Percentiles rank a stretch among this genome's conserved stretches.
These are phyloP conservation scores for Ceratobasidium sp. DNA, from an alignment of 1,284 basidiomycete species.

Conservation along the genomic window DNA sequence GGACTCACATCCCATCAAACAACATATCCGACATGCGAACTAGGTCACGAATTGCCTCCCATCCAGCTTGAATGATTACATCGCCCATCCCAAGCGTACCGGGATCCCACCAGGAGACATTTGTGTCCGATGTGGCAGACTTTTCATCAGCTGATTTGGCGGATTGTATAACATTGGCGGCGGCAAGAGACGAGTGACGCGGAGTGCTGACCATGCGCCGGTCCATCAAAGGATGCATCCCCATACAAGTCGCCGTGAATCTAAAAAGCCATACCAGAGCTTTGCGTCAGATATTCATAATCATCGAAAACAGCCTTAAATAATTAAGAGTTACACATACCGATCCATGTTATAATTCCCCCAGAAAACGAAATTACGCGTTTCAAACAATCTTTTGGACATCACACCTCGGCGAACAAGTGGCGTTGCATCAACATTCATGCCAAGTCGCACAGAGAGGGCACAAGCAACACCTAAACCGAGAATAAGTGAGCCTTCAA, in stretches of 20 bases:
- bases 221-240: slow-evolving; percentile 42
- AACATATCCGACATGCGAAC: slow-evolving; percentile 25
- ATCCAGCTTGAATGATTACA: slow-evolving; percentile 27
- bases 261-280: background rate
- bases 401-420: slow-evolving; percentile 30
- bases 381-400: slow-evolving; percentile 42
- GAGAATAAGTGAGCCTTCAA: background rate
- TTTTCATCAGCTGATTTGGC: background rate
- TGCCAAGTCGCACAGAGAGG: slow-evolving; percentile 32
- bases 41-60: slow-evolving; percentile 42
- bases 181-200: slow-evolving; percentile 33
- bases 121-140: slow-evolving; percentile 2
- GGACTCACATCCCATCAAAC: slow-evolving; percentile 37
- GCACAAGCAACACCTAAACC: slow-evolving; percentile 30
- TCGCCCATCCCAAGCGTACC: slow-evolving; percentile 33
- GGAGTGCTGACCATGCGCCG: slow-evolving; percentile 35
- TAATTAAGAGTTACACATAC: background rate
- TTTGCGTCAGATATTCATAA: background rate
- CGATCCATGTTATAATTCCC: slow-evolving; percentile 34
- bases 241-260: slow-evolving; percentile 34
- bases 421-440: slow-evolving; percentile 42
- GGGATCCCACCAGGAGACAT: slow-evolving; percentile 28
- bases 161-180: background rate
- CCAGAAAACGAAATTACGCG: slow-evolving; percentile 44
- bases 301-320: background rate